Evolutionary conservation across 768 basidiomycete species (phyloP).

Genomic region (Ephemerocybe angulata): DNA sequence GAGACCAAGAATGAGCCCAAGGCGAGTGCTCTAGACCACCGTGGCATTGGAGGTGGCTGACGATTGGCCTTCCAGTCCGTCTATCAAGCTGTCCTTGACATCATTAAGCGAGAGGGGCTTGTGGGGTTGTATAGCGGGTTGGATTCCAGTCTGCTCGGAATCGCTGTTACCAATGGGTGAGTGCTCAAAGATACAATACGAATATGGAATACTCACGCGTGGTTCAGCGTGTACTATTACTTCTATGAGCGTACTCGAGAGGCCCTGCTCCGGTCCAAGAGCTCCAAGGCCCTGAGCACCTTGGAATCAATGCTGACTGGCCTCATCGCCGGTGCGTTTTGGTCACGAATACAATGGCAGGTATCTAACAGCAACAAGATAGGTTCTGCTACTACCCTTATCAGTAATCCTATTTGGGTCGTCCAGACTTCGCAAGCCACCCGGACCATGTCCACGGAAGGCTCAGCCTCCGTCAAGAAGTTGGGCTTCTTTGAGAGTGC

Average conservation of each 20-base stretch:
- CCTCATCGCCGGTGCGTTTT: constrained; percentile 69
- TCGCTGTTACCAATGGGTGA: constrained; percentile 90
- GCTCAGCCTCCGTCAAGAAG: constrained; percentile 38
- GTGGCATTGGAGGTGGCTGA: constrained; percentile 1
- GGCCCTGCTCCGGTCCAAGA: constrained; percentile 49
- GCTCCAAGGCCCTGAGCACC: constrained; percentile 69
- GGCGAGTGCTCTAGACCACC: constrained; percentile 35
- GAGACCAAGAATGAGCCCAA: constrained; percentile 76
- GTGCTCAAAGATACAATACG: constrained; percentile 15
- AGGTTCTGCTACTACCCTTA: constrained; percentile 86
- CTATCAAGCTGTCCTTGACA: constrained; percentile 65
- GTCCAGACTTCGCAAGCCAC: constrained; percentile 89
- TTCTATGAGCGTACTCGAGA: constrained; percentile 76
- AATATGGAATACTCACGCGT: constrained; percentile 3
- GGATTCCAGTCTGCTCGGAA: constrained; percentile 79
- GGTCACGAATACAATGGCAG: neutral
- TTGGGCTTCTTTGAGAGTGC: constrained; percentile 66
- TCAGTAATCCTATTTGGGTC: constrained; percentile 96
- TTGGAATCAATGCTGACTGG: constrained; percentile 89
- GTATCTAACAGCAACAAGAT: neutral
- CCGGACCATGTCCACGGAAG: constrained; percentile 43
- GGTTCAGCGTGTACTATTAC: constrained; percentile 81
- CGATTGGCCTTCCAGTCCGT: constrained; percentile 42
- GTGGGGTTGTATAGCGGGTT: constrained; percentile 85
- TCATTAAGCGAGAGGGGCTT: constrained; percentile 81